Base-by-base conservation (phyloP, 148 eudicot genomes). In the Polygonum maritimum region DNA sequence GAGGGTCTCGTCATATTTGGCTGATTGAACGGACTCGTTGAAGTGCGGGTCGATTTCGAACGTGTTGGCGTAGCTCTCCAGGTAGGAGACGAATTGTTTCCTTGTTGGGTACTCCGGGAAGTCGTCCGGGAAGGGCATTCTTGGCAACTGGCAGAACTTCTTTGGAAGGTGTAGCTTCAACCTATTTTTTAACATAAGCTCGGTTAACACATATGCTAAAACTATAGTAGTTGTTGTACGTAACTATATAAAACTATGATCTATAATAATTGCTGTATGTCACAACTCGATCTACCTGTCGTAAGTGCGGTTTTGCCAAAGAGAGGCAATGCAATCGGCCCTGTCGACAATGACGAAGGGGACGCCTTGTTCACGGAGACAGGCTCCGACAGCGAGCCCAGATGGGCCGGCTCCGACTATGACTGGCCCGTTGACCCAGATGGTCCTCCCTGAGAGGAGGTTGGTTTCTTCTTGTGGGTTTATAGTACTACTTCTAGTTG, bases 321-420 rank as follows among this genome's bases (percentile, higher is more conserved):
- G 81, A n/a, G 99, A 90, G 40, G 99, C 99, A 71, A 95, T 86
- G 74, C 99, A 95, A 35, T 90, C 85, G 57, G 90, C 81, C 47
- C 94, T 81, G 72, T 95, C 99, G 2, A 95, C 90, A 40, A 95
- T 83, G 13, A 95, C 39, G 2, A 90, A 92, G 2, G 94, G 84
- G 15, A 91, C 82, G 3, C 87, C 88, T 9, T 84, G 85, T 80
- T 81, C 44, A 75, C 81, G 81, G 1, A 95, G 79, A 70, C 99
- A 92, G 10, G 99, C 99, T 12, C 96, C 79, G 22, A 84, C 85
- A 41, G 99, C 99, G 58, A 95, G 81, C 0, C 99, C 99, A 5
- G 99, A 95, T 1, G 99, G 99, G 0, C 97, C 99, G 57, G 97
- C 99, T 0, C 99, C 99, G 2, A 95, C 83, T 9, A 95, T 92